Percentiles rank a stretch among this genome's conserved stretches.
phyloP scores from a whole-genome alignment of 2,329 filamentous ascomycete species.

The Epichloe glyceriae region DNA sequence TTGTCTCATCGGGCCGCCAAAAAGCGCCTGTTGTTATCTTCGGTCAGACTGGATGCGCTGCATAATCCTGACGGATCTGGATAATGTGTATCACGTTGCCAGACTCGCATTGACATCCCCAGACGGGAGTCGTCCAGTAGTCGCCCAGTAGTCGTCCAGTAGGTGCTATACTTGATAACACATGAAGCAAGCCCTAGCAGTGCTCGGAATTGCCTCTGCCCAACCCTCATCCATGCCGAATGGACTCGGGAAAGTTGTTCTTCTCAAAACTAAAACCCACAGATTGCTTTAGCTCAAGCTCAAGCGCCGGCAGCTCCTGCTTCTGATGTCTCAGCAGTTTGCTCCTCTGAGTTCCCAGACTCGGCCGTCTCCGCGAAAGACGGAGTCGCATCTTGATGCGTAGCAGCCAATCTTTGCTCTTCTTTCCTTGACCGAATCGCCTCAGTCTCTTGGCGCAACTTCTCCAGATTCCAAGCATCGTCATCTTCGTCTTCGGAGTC shows the following conservation, averaged over 20 bases:
- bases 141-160: conserved; percentile 8
- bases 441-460: conserved; percentile 75
- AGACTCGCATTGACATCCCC: not conserved
- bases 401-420: conserved; percentile 46
- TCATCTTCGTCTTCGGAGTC: conserved; percentile 49
- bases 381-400: conserved; percentile 8
- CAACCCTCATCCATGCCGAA: not conserved
- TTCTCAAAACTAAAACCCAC: not conserved
- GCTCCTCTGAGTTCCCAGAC: conserved; percentile 1
- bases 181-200: conserved; percentile 7
- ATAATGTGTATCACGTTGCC: not conserved
- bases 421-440: conserved; percentile 61
- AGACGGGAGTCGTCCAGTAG: conserved; percentile 5
- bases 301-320: conserved; percentile 8
- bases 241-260: not conserved
- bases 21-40: not conserved
- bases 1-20: not conserved
- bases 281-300: not conserved
- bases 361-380: not conserved
- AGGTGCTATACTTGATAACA: conserved; percentile 3
- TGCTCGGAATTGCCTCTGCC: conserved; percentile 16
- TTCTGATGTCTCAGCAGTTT: conserved; percentile 2
- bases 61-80: conserved; percentile 1
- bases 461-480: conserved; percentile 69
- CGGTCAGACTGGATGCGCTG: not conserved